A percentile compares a stretch with the other conserved stretches of the same genome.
These are phyloP conservation scores for Cyberlindnera xishuangbannaensis DNA, from an alignment of 805 yeast species.

Conservation along the genomic window DNA sequence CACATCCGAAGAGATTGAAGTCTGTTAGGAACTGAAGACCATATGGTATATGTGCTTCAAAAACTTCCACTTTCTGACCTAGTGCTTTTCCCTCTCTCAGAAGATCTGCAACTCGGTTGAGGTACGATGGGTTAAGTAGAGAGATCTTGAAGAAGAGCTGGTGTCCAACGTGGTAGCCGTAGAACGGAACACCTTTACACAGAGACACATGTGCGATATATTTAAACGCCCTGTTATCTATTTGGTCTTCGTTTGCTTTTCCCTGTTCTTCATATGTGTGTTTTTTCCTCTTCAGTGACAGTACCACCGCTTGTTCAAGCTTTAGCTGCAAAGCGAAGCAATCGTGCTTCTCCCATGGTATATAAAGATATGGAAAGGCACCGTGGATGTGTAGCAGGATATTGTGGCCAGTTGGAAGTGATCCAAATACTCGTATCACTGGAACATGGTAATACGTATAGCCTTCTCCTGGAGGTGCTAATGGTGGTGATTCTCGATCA, in stretches of 20 bases:
- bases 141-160: constrained; percentile 62
- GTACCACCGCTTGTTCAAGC: constrained; percentile 39
- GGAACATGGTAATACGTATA: constrained; percentile 52
- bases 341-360: constrained; percentile 50
- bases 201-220: constrained; percentile 56
- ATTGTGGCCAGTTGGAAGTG: constrained; percentile 53
- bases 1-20: constrained; percentile 78
- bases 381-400: constrained; percentile 75
- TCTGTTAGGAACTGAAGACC: constrained; percentile 75
- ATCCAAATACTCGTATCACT: constrained; percentile 71
- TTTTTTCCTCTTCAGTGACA: constrained; percentile 31
- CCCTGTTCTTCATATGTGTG: too few relatives aligned
- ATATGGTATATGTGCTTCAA: constrained; percentile 78
- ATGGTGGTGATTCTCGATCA: constrained; percentile 36
- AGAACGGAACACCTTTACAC: constrained; percentile 74
- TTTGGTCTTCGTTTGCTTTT: constrained; percentile 2
- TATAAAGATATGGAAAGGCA: constrained; percentile 72
- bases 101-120: constrained; percentile 47
- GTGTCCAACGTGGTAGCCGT: constrained; percentile 73
- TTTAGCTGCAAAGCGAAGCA: constrained; percentile 35
- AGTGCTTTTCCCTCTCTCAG: constrained; percentile 38
- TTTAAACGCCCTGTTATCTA: constrained; percentile 21
- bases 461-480: constrained; percentile 17
- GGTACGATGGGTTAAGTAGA: constrained; percentile 55
- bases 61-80: constrained; percentile 41